Percentiles rank a stretch among this genome's conserved stretches.
These are phyloP conservation scores for Triticum turgidum DNA, from an alignment of 176 grass and related monocot species.

Conservation along the genomic window DNA sequence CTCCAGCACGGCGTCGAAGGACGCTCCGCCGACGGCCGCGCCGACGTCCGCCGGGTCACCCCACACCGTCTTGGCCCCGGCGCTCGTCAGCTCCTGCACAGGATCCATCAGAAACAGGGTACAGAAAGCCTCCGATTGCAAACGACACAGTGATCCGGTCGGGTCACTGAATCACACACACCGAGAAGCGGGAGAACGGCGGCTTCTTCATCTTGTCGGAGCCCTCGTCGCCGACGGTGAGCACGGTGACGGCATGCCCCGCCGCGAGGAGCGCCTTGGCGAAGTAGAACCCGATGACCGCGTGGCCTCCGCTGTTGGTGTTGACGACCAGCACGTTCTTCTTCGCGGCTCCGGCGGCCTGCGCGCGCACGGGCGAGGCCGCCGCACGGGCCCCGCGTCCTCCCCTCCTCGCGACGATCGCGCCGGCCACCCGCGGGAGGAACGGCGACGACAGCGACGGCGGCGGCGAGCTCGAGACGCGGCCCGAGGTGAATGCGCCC, in stretches of 20 bases:
- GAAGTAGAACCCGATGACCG: slow-evolving; percentile 91
- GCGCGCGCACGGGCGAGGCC: slow-evolving; percentile 1
- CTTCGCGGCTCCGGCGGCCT: slow-evolving; percentile 38
- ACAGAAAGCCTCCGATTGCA: not conserved
- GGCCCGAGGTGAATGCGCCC: not conserved
- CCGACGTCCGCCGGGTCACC: slow-evolving; percentile 56
- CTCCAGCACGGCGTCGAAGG: slow-evolving; percentile 84
- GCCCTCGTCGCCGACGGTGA: slow-evolving; percentile 80
- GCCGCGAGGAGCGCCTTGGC: slow-evolving; percentile 65
- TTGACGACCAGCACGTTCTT: slow-evolving; percentile 86
- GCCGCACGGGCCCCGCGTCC: not conserved
- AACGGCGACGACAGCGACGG: not conserved
- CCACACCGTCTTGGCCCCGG: slow-evolving; percentile 77
- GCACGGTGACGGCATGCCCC: slow-evolving; percentile 76
- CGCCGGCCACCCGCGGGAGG: slow-evolving; percentile 4
- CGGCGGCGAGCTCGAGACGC: not conserved
- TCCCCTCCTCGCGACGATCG: not conserved
- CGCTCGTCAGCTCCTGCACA: slow-evolving; percentile 69
- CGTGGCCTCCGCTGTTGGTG: slow-evolving; percentile 73
- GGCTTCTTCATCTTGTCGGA: slow-evolving; percentile 98
- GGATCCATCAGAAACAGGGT: not conserved
- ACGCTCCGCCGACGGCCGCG: slow-evolving; percentile 37
- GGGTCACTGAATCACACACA: too few relatives aligned
- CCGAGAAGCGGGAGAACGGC: slow-evolving; percentile 83
- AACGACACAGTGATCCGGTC: not conserved